Base-by-base conservation (phyloP, 140 eudicot species). In the Anethum foeniculum region DNA sequence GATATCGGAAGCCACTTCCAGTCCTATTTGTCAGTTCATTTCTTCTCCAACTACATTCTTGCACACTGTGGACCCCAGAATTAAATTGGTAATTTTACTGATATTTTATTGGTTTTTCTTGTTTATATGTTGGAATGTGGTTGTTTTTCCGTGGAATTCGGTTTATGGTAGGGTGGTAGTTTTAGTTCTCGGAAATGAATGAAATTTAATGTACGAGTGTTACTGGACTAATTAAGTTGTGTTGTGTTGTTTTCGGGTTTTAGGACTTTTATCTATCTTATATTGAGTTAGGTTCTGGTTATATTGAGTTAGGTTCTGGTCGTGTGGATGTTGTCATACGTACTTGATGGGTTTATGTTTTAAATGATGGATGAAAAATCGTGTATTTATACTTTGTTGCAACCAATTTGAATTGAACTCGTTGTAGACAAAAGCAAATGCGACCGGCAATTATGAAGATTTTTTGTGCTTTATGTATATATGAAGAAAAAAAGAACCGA, bases 1-100 rank as follows among this genome's bases (percentile, higher is more conserved):
- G 30, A 95, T 95, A 69, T 88, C 99, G 28, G 97, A 91, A 11
- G 96, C 99, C 1, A 92, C 99, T 71, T 92, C 99, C 13, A 86
- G 97, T 67, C 99, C 99, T 47, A 95, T 95, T 83, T 92, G 95
- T 67, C 97, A 95, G 97, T 95, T 90, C 87, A 90, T 95, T 25
- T 81, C 97, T 65, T 85, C 96, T 41, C 99, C 99, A 28, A 82
- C 85, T 77, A 95, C 99, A 36, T 92, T 95, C 90, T 88, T 95
- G 96, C 99, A 95, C 81, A 76, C 90, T 13, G 99, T 95, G 43
- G 99, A 95, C 82, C 90, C 99, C 64, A 84, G 99, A 81, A 90
- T 92, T 44, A 95, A 95, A 80, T 83, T 92, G 93, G 99, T 95
- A 87, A 62, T 13, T 5, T 54, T 47, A 23, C 2, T 73, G 39